These are phyloP conservation scores for Leptographium galeiforme DNA, from an alignment of 2,329 filamentous ascomycete genomes.

Conservation along the genomic window DNA sequence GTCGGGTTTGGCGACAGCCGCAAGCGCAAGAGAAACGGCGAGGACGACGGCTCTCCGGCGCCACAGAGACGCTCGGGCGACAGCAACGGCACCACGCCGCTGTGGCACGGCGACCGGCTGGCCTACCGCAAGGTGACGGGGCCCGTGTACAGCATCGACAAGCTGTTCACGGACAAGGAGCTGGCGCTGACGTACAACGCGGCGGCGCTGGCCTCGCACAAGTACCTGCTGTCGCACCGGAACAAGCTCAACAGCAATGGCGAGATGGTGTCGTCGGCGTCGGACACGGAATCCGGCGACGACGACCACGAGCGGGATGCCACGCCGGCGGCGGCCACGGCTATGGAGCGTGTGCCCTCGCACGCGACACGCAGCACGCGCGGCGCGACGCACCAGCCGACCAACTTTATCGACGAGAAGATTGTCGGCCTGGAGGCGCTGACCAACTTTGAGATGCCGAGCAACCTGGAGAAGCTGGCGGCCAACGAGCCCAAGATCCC, in stretches of 20 bases:
- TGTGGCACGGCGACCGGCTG: conserved; percentile 20
- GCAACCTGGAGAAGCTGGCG: conserved; percentile 43
- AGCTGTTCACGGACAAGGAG: conserved; percentile 59
- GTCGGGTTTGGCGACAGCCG: conserved; percentile 40
- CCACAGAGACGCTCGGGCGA: conserved; percentile 44
- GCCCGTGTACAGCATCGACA: conserved; percentile 52
- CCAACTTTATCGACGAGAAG: conserved; percentile 43
- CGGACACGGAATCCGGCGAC: conserved; percentile 40
- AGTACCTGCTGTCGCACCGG: conserved; percentile 46
- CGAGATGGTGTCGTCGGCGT: conserved; percentile 32
- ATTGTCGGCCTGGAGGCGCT: conserved; percentile 47
- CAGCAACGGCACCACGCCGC: conserved; percentile 29
- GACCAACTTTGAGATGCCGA: conserved; percentile 43
- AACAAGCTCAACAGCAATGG: conserved; percentile 35
- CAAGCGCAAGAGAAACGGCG: conserved; percentile 48
- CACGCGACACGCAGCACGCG: conserved; percentile 52
- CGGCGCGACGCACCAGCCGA: conserved; percentile 31
- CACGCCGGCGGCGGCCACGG: conserved; percentile 15
- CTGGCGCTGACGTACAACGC: conserved; percentile 51
- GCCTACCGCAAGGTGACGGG: conserved; percentile 39
- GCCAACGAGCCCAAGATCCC: conserved; percentile 45
- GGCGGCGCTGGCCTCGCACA: conserved; percentile 48
- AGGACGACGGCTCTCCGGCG: conserved; percentile 49
- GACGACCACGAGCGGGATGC: conserved; percentile 34
- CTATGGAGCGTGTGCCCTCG: conserved; percentile 50